Conservation (phyloP, 75 land plant genomes). For the Cunninghamia lanceolata region DNA sequence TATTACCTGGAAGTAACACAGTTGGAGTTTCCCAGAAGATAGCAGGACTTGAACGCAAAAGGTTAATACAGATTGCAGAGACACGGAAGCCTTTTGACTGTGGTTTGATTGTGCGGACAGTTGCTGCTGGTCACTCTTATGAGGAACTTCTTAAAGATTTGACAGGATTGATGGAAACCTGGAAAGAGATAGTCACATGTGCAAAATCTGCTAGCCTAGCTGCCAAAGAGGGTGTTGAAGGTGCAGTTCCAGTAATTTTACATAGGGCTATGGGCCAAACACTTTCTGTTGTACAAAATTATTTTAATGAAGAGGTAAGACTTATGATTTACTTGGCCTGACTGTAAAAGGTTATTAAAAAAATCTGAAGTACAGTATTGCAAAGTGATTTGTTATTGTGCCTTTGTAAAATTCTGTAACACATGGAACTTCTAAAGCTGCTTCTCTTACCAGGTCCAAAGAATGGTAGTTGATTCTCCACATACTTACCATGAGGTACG, state of each 20-base stretch:
- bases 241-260: slow-evolving; percentile 80
- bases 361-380: background rate
- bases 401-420: background rate
- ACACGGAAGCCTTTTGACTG: slow-evolving; percentile 73
- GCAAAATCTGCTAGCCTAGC: slow-evolving; percentile 86
- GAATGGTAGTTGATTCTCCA: slow-evolving; percentile 88
- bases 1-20: slow-evolving; percentile 49
- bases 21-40: slow-evolving; percentile 87
- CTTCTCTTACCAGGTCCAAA: slow-evolving; percentile 53
- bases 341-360: background rate
- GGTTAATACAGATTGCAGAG: slow-evolving; percentile 77
- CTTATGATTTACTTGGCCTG: background rate
- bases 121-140: slow-evolving; percentile 79
- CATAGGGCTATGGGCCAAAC: slow-evolving; percentile 98
- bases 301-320: slow-evolving; percentile 78
- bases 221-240: slow-evolving; percentile 76
- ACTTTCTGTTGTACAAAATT: slow-evolving; percentile 83
- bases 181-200: slow-evolving; percentile 79
- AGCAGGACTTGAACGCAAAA: slow-evolving; percentile 74
- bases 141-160: slow-evolving; percentile 91
- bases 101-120: slow-evolving; percentile 92
- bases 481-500: slow-evolving; percentile 92
- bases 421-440: background rate
- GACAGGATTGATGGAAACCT: slow-evolving; percentile 79
- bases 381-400: background rate